Percentiles rank a stretch among this genome's conserved stretches.
These are phyloP conservation scores for Lasiodiplodia citricola DNA, from an alignment of 2,329 filamentous ascomycete species.

Conservation along the genomic window DNA sequence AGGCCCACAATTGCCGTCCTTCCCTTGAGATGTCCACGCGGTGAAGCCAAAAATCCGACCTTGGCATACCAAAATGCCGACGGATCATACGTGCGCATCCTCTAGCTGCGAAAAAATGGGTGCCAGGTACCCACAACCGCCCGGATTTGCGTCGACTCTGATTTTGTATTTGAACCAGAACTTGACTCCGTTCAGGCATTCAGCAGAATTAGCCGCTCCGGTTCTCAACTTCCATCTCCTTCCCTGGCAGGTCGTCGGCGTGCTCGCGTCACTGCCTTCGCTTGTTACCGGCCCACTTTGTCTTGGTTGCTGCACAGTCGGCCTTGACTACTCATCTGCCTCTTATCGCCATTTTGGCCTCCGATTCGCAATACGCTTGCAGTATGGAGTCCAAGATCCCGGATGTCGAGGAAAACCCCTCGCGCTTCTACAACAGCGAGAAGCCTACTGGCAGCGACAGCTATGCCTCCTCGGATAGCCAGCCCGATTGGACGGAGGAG, in stretches of 20 bases:
- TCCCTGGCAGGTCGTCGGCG: neutral
- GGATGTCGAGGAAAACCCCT: slow-evolving; percentile 5
- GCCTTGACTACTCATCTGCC: neutral
- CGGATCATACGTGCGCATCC: neutral
- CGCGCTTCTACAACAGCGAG: neutral
- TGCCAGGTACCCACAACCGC: neutral
- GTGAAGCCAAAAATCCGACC: slow-evolving; percentile 3
- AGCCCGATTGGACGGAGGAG: slow-evolving; percentile 32
- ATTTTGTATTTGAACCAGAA: slow-evolving; percentile 14
- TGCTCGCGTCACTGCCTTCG: neutral
- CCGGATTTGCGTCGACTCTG: neutral
- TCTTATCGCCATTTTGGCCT: slow-evolving; percentile 1
- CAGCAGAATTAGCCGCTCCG: neutral
- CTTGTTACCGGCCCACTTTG: neutral
- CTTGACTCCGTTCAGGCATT: neutral
- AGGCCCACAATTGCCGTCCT: slow-evolving; percentile 18
- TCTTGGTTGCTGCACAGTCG: neutral
- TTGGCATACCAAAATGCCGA: neutral
- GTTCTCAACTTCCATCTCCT: no score
- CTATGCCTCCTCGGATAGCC: neutral
- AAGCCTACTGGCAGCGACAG: slow-evolving; percentile 7
- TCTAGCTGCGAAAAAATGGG: slow-evolving; percentile 3
- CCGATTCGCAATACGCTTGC: slow-evolving; percentile 7
- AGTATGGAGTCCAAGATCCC: slow-evolving; percentile 11
- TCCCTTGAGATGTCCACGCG: neutral